Base-by-base conservation (phyloP, 148 eudicot species). In the Arbutus unedo region DNA sequence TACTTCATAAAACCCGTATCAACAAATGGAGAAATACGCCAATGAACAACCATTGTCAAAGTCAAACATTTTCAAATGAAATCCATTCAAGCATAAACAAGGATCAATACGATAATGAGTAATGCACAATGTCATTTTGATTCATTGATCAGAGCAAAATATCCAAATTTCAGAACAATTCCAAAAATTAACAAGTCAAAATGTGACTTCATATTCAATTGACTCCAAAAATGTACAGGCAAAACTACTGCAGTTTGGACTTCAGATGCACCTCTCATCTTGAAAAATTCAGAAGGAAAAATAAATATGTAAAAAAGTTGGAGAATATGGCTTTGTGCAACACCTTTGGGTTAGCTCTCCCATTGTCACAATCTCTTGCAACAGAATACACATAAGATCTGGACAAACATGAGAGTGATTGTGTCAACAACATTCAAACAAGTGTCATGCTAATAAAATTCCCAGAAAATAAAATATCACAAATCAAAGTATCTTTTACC, bases 341-440 rank as follows among this genome's bases (percentile, higher is more conserved):
- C 41, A 97, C 99, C 99, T 97, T 94, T 21, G 98, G 90, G 79
- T 88, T 86, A 82, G 93, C 72, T 55, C 64, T 89, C 79, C 97
- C 98, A 77, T 76, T 88, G 87, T 97, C 99, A 81, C 99, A 97
- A 51, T 97, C 94, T 87, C 96, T 91, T 80, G 99, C 99, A 85
- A 97, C 98, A 19, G 99, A 90, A 85, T 97, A 97, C 76, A 91
- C 93, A 84, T 94, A 97, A 38, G 99, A 90, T 89, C 99, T 97
- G 95, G 45, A 81, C 77, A 87, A 74, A 62, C 49, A 76, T 47
- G 11, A 81, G 77, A 71, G 53, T 43, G 25, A 43, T 76, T 76
- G 4, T 66, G 18, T 54, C 56, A 25, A 60, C 66, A 60, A 60
- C 66, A 60, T 60, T 60, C 71, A 66, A 76, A 8, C 44, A 41